Evolutionary conservation across 345 rosid genomes (phyloP).

Genomic region (Brassica nigra): DNA sequence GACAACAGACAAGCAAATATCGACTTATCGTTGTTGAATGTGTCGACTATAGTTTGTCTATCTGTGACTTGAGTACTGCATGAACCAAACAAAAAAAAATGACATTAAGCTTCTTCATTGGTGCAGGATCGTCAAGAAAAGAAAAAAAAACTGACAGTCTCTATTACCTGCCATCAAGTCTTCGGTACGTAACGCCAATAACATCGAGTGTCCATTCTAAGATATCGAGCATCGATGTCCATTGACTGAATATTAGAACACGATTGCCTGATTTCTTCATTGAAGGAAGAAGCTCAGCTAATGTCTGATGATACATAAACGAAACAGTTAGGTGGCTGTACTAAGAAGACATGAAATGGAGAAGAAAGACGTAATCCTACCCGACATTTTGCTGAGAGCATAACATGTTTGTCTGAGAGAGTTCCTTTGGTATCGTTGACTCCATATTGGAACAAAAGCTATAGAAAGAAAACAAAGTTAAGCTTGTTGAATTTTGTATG

Average conservation of each 20-base stretch:
- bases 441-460: constrained; percentile 71
- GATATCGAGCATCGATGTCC: constrained; percentile 99
- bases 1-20: constrained; percentile 85
- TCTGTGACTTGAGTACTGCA: constrained; percentile 86
- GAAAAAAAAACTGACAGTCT: neutral
- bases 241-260: constrained; percentile 90
- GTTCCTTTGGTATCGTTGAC: constrained; percentile 61
- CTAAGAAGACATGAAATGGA: neutral
- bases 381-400: constrained; percentile 93
- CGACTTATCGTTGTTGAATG: constrained; percentile 75
- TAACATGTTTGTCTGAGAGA: constrained; percentile 77
- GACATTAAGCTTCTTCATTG: neutral
- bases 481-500: constrained; percentile 2
- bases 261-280: constrained; percentile 71
- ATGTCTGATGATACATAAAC: constrained; percentile 57
- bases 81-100: neutral
- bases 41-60: constrained; percentile 85
- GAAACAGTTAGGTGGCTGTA: neutral
- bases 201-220: constrained; percentile 93
- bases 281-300: constrained; percentile 83
- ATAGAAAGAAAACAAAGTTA: constrained; percentile 34
- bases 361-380: constrained; percentile 43
- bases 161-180: constrained; percentile 92
- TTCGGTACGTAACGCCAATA: constrained; percentile 79
- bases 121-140: neutral